phyloP scores from a whole-genome alignment of 2,329 filamentous ascomycete genomes.

The Aspergillus floridensis region DNA sequence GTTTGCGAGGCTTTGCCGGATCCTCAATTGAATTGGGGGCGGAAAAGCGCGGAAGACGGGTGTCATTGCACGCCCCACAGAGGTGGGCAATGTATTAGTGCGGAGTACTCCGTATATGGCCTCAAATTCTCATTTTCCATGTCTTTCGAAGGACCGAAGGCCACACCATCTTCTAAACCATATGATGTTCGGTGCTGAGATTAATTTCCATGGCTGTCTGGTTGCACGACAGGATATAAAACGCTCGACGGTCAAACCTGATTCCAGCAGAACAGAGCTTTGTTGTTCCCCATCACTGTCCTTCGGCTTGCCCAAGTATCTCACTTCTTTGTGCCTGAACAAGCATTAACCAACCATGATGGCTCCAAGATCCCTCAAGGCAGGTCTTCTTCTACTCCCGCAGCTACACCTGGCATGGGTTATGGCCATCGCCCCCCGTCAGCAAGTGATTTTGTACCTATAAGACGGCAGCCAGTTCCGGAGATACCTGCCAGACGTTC shows the following conservation, averaged over 20 bases:
- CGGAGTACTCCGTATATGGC: background rate
- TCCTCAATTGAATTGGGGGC: background rate
- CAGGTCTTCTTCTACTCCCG: slow-evolving; percentile 1
- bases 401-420: slow-evolving; percentile 4
- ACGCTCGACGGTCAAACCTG: background rate
- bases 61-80: background rate
- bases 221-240: background rate
- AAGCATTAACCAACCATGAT: background rate
- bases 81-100: background rate
- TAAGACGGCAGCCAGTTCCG: slow-evolving; percentile 12
- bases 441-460: slow-evolving; percentile 11
- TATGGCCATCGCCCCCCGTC: background rate
- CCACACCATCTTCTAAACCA: background rate
- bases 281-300: background rate
- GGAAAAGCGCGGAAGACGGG: background rate
- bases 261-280: background rate
- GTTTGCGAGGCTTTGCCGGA: background rate
- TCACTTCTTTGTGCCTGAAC: background rate
- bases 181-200: no score
- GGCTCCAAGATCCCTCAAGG: background rate
- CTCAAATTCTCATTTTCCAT: background rate
- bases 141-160: background rate
- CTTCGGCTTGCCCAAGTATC: background rate
- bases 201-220: background rate
- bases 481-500: slow-evolving; percentile 30